These are phyloP conservation scores for Oenanthe sinensis DNA, from an alignment of 129 eudicot species.

Conservation along the genomic window DNA sequence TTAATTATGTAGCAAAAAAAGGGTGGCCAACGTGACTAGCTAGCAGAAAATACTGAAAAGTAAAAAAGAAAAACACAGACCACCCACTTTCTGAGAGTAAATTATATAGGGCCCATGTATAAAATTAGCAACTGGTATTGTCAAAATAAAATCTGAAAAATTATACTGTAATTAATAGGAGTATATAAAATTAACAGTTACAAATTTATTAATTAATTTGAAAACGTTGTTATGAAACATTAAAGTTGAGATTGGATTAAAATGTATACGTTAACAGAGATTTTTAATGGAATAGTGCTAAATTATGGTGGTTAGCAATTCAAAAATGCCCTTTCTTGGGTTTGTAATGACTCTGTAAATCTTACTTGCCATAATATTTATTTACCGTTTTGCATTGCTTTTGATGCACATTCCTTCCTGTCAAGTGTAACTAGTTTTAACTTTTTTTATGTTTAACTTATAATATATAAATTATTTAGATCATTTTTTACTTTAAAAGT, in stretches of 20 bases:
- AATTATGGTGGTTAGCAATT: not conserved
- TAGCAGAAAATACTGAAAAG: not conserved
- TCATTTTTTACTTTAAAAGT: no score
- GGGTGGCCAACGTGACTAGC: not conserved
- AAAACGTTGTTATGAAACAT: not conserved
- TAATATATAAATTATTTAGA: no score
- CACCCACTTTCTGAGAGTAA: not conserved
- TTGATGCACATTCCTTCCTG: no score
- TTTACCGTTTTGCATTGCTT: no score
- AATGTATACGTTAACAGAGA: not conserved
- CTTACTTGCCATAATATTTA: no score
- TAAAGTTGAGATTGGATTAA: not conserved
- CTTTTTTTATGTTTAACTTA: no score
- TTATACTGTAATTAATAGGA: not conserved
- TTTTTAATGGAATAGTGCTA: not conserved
- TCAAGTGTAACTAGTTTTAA: no score
- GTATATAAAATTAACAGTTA: not conserved
- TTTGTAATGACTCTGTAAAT: not conserved
- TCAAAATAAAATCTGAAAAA: not conserved
- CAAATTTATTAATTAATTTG: not conserved
- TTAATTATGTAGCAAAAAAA: not conserved
- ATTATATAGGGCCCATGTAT: not conserved
- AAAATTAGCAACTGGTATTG: not conserved
- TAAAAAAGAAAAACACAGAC: not conserved
- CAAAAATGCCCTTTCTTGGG: constrained; percentile 8